These are phyloP conservation scores for Colletotrichum sp. DNA, from an alignment of 2,329 filamentous ascomycete species.

Conservation along the genomic window DNA sequence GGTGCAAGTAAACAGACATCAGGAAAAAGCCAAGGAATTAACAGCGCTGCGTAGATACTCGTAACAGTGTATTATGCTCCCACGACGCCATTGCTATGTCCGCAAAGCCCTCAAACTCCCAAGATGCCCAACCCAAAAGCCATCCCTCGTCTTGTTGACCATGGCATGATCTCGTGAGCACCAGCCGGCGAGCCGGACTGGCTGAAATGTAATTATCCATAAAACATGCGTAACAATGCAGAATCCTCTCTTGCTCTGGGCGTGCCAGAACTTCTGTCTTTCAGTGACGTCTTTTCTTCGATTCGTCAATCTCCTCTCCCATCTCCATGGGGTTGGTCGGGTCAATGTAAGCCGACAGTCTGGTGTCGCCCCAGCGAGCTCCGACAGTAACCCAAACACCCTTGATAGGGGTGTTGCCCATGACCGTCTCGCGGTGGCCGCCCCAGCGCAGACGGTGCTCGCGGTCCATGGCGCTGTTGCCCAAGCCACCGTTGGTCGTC, in stretches of 20 bases:
- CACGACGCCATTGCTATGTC: conserved; percentile 21
- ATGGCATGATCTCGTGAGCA: conserved; percentile 20
- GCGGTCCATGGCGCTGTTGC: conserved; percentile 65
- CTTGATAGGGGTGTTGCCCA: conserved; percentile 59
- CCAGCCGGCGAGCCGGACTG: neutral
- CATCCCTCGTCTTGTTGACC: conserved; percentile 2
- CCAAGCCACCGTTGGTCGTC: conserved; percentile 72
- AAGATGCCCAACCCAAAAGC: conserved; percentile 17
- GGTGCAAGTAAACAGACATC: neutral
- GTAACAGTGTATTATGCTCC: conserved; percentile 17
- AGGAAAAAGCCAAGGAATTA: neutral
- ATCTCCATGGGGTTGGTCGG: conserved; percentile 58
- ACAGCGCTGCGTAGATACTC: conserved; percentile 10
- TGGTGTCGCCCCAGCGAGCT: conserved; percentile 63
- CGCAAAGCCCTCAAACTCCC: conserved; percentile 21
- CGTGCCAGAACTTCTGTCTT: neutral
- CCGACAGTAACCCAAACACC: conserved; percentile 74
- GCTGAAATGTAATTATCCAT: conserved; percentile 18
- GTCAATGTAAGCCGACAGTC: conserved; percentile 61
- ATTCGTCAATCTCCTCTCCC: conserved; percentile 58
- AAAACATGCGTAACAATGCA: conserved; percentile 8
- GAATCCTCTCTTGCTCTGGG: neutral
- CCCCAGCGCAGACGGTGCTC: conserved; percentile 62
- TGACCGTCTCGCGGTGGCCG: conserved; percentile 61
- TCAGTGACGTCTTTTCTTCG: conserved; percentile 30